A percentile compares a stretch with the other conserved stretches of the same genome.
Evolutionary conservation across 768 basidiomycete genomes (phyloP).

Genomic region (Agaricus bisporus): DNA sequence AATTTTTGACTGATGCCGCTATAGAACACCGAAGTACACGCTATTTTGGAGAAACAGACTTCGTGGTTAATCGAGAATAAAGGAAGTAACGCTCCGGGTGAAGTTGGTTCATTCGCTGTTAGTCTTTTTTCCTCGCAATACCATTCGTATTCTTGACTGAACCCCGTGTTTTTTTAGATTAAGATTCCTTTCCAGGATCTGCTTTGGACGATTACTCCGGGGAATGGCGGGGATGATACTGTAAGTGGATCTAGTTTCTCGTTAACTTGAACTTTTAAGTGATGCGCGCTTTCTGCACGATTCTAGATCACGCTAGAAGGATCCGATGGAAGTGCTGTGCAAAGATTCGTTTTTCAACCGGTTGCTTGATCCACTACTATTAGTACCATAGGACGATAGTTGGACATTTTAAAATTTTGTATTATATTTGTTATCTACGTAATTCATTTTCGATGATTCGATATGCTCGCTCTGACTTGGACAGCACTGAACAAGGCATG

Average conservation of each 20-base stretch:
- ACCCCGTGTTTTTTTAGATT: background rate
- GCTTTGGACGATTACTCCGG: conserved; percentile 6
- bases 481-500: too few relatives aligned
- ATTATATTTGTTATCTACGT: too few relatives aligned
- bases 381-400: too few relatives aligned
- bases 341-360: background rate
- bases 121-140: background rate
- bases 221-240: background rate
- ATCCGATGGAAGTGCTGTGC: conserved; percentile 1
- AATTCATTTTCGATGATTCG: too few relatives aligned
- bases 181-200: conserved; percentile 5
- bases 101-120: background rate
- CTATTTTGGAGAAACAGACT: conserved; percentile 1
- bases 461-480: too few relatives aligned
- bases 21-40: background rate
- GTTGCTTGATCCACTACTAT: too few relatives aligned
- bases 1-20: background rate
- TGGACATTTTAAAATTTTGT: too few relatives aligned
- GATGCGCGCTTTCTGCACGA: background rate
- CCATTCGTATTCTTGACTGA: background rate
- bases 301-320: background rate
- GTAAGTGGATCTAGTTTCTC: background rate
- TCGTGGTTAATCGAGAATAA: conserved; percentile 5
- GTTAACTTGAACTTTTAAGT: too few relatives aligned
- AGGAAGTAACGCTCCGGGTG: background rate